Evolutionary conservation across 2,329 filamentous ascomycete species (phyloP).

Genomic region (Colletotrichum melonis): DNA sequence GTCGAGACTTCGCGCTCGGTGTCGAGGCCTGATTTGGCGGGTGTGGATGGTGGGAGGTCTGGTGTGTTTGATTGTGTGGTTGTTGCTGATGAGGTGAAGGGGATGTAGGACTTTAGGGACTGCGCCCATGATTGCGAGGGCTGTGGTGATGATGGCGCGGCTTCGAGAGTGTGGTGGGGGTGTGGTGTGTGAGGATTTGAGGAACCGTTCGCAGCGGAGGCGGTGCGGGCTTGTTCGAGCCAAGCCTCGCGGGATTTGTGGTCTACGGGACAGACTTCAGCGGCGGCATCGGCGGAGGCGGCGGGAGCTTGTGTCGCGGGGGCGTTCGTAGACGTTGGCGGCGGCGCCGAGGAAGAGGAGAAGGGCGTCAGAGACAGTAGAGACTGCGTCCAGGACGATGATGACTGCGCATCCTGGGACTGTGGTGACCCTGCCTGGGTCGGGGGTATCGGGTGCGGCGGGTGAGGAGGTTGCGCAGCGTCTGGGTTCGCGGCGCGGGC

Average conservation of each 20-base stretch:
- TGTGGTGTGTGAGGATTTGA: slow-evolving; percentile 40
- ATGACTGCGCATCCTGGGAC: slow-evolving; percentile 38
- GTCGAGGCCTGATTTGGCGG: slow-evolving; percentile 57
- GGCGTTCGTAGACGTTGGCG: slow-evolving; percentile 18
- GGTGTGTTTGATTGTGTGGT: slow-evolving; percentile 15
- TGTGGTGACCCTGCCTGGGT: slow-evolving; percentile 36
- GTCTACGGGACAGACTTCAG: slow-evolving; percentile 83
- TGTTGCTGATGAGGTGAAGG: slow-evolving; percentile 50
- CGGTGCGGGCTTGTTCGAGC: slow-evolving; percentile 75
- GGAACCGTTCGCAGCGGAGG: slow-evolving; percentile 51
- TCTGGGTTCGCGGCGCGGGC: slow-evolving; percentile 63
- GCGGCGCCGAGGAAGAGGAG: slow-evolving; percentile 42
- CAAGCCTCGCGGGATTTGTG: slow-evolving; percentile 89
- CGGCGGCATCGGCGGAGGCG: slow-evolving; percentile 37
- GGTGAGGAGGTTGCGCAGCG: slow-evolving; percentile 43
- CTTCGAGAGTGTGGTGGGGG: neutral
- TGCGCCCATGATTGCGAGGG: slow-evolving; percentile 55
- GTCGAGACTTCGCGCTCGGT: slow-evolving; percentile 80
- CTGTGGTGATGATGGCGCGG: slow-evolving; percentile 7
- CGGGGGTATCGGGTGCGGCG: slow-evolving; percentile 38
- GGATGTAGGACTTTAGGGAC: slow-evolving; percentile 54
- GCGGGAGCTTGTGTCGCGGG: slow-evolving; percentile 27
- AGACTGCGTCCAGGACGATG: slow-evolving; percentile 57
- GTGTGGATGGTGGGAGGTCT: slow-evolving; percentile 25
- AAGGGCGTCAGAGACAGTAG: slow-evolving; percentile 55